Evolutionary conservation across 257 asterid genomes (phyloP), one percentile per base, ranked within the genome.

Genomic region (Hygrophila difformis): DNA sequence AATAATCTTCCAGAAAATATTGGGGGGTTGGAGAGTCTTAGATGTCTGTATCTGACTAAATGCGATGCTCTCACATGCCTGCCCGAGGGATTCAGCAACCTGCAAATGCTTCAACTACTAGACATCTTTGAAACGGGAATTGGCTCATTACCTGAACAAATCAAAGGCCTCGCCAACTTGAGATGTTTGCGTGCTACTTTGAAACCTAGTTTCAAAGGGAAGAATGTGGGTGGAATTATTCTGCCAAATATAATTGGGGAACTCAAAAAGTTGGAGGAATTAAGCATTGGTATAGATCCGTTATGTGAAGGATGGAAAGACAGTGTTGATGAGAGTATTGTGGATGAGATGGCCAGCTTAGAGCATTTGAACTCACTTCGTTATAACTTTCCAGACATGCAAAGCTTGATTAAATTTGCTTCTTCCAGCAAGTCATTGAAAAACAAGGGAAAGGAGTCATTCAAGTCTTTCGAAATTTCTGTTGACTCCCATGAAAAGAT

Each of bases 151-250:
- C n/a, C n/a, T n/a, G n/a, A n/a, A n/a, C n/a, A n/a, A n/a, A n/a
- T n/a, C n/a, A n/a, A n/a, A n/a, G n/a, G n/a, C n/a, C n/a, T n/a
- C n/a, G 9, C 14, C 1, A 12, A 35, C 5, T 44, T 56, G 53
- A 56, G 53, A 44, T 56, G 47, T 14, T 36, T 56, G 29, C 20
- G 61, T 21, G 61, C 39, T 22, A 13, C 61, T 34, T 16, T 36
- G n/a, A n/a, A n/a, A n/a, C 20, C 16, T 11, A 33, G 7, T 8
- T 24, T 38, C 1, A 31, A 31, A 1, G 41, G 24, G 53, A 18
- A 48, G 13, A 8, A 36, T 12, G 42, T 5, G 3, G n/a, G 16
- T n/a, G 15, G 11, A 23, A 18, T 18, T 2, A 43, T 42, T 43
- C 51, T 51, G 2, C 9, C 0, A 3, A 16, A 10, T 3, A 23